Base-by-base conservation (phyloP, 352 stramenopile species). In the Blastocystis sp. region DNA sequence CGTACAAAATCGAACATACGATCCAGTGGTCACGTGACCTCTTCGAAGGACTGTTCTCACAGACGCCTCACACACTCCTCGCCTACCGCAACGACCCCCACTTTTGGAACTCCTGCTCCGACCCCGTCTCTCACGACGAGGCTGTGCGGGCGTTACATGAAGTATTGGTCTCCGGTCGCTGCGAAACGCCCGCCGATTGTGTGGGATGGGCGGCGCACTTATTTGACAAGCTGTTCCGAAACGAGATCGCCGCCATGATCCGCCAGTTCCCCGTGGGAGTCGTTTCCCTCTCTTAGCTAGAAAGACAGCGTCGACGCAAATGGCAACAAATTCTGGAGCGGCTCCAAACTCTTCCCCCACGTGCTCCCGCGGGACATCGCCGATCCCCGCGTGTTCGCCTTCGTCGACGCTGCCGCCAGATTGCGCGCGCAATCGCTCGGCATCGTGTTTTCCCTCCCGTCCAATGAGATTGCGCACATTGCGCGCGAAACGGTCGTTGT, bases 41-140 rank as follows among this genome's bases (percentile, higher is more conserved):
- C 91, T 99, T 99, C 89, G 95, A 99, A 89, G 96, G 95, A 27
- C 92, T 94, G 69, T 99, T 99, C 89, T 97, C 97, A 87, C 94
- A 99, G 87, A 91, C 91, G 14, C 92, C 94, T 4, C 94, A 96
- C 42, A 95, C 99, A 88, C 95, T 96, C 36, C 98, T 98, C 88
- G 89, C 92, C 86, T 97, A 96, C 79, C 87, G 97, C 32, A 87
- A 90, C 65, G 90, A 90, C 44, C 88, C 90, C 27, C 88, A 92
- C 29, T 72, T 49, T 38, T 86, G 56, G 29, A 8, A 84, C 53
- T 51, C 71, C 36, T 24, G 53, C 32, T 18, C 24, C 32, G 46
- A 36, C 14, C 21, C 2, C 0, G 24, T 51, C 24, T 7, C 27
- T 8, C 44, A 40, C 18, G 40, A 76, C 32, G 64, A 76, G 24